phyloP scores from a whole-genome alignment of 768 basidiomycete genomes.

The Multifurca ochricompacta region DNA sequence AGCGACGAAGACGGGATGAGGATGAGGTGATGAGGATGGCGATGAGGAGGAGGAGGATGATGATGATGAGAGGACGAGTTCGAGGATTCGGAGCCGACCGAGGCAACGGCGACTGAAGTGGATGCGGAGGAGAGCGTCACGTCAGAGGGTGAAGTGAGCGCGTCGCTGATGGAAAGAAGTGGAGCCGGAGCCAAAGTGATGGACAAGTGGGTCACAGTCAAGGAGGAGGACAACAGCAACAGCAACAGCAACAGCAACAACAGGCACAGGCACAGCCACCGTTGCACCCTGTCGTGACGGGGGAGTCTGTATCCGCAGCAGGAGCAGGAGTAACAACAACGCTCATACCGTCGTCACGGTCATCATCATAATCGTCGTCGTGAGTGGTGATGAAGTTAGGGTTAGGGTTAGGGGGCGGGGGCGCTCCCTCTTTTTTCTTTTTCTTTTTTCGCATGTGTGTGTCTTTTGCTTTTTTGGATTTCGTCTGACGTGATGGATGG shows the following conservation, averaged over 20 bases:
- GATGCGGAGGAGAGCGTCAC: slow-evolving; percentile 72
- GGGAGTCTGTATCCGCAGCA: neutral
- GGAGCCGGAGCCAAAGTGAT: slow-evolving; percentile 32
- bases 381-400: too few species aligned
- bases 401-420: too few species aligned
- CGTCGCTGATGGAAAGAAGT: slow-evolving; percentile 22
- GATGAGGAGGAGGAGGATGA: neutral
- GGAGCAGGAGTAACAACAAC: too few species aligned
- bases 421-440: too few species aligned
- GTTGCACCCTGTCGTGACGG: neutral
- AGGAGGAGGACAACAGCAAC: too few species aligned
- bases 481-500: too few species aligned
- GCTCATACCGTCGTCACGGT: neutral
- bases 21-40: too few species aligned
- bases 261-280: slow-evolving; percentile 23
- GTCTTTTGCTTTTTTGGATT: too few species aligned
- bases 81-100: slow-evolving; percentile 45
- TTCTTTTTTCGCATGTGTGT: too few species aligned
- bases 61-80: slow-evolving; percentile 39
- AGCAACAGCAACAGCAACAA: too few species aligned
- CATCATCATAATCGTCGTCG: neutral
- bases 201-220: slow-evolving; percentile 77
- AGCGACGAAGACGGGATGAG: slow-evolving; percentile 24
- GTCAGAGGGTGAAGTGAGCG: slow-evolving; percentile 52
- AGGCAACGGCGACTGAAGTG: slow-evolving; percentile 49